Percentiles rank a stretch among this genome's conserved stretches.
Evolutionary conservation across 2,329 filamentous ascomycete species (phyloP).

Genomic region (Pseudogymnoascus sp.): DNA sequence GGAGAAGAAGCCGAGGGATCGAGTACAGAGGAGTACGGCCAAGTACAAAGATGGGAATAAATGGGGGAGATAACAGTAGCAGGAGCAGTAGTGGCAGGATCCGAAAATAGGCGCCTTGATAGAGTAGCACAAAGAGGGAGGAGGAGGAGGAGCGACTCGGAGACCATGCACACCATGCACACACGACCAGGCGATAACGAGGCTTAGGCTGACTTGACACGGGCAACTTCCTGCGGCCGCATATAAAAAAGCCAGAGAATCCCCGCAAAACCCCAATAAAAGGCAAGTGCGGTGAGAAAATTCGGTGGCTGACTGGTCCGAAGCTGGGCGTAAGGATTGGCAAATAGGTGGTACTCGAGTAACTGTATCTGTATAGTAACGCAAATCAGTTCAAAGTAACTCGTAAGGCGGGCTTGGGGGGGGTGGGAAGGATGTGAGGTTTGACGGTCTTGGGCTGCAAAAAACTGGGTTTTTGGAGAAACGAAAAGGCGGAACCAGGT

Average conservation of each 20-base stretch:
- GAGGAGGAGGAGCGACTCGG: neutral
- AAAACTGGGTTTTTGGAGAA: neutral
- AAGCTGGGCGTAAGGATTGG: neutral
- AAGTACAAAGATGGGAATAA: neutral
- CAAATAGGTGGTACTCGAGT: neutral
- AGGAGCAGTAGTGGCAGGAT: neutral
- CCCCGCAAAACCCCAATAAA: neutral
- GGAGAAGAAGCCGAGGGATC: neutral
- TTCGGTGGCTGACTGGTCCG: neutral
- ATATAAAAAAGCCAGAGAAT: neutral
- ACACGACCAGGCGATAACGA: neutral
- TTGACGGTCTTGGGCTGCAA: neutral
- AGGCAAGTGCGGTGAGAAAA: neutral
- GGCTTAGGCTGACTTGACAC: constrained; percentile 1
- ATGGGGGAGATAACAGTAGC: neutral
- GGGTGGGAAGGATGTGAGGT: neutral
- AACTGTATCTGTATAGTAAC: too few species aligned
- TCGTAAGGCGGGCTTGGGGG: neutral
- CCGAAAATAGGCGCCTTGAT: neutral
- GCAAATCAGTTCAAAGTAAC: neutral
- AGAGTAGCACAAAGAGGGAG: neutral
- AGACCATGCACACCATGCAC: neutral
- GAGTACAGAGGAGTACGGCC: neutral
- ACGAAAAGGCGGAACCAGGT: neutral
- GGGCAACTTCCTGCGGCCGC: neutral